Conservation (phyloP, 495 filamentous ascomycete genomes). For the Penicilliopsis zonata region DNA sequence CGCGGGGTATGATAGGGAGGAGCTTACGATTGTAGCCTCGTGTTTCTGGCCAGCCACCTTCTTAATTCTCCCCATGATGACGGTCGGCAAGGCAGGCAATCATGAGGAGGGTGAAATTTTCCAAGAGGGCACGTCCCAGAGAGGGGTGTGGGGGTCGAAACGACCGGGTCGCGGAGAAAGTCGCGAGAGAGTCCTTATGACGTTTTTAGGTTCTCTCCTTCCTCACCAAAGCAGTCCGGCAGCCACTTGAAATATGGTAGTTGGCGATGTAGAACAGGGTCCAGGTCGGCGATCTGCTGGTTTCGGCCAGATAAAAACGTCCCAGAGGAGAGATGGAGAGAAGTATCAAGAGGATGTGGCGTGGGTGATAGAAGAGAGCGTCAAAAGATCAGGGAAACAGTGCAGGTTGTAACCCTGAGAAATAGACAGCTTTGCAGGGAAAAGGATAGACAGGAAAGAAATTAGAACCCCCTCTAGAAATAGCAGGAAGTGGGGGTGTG, state of each 20-base stretch:
- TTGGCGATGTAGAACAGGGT: no score
- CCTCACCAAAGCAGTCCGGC: slow-evolving; percentile 12
- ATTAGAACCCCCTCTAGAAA: slow-evolving; percentile 1
- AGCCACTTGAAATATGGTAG: neutral
- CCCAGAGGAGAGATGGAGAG: slow-evolving; percentile 10
- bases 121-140: slow-evolving; percentile 22
- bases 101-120: slow-evolving; percentile 30
- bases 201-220: slow-evolving; percentile 26
- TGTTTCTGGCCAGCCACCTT: slow-evolving; percentile 88
- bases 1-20: slow-evolving; percentile 6
- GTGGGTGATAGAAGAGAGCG: slow-evolving; percentile 10
- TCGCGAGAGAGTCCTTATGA: slow-evolving; percentile 30
- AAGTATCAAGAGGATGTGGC: slow-evolving; percentile 11
- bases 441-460: neutral
- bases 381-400: slow-evolving; percentile 31
- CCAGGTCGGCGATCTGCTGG: no score
- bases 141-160: slow-evolving; percentile 17
- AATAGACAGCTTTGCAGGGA: slow-evolving; percentile 6
- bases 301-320: no score
- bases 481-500: slow-evolving; percentile 8
- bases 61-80: slow-evolving; percentile 88
- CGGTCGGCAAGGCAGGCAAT: slow-evolving; percentile 23
- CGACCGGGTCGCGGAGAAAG: slow-evolving; percentile 24
- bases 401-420: slow-evolving; percentile 36
- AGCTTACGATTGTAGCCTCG: slow-evolving; percentile 81